phyloP scores from a whole-genome alignment of 2,329 filamentous ascomycete species.

The Aspergillus carbonarius region DNA sequence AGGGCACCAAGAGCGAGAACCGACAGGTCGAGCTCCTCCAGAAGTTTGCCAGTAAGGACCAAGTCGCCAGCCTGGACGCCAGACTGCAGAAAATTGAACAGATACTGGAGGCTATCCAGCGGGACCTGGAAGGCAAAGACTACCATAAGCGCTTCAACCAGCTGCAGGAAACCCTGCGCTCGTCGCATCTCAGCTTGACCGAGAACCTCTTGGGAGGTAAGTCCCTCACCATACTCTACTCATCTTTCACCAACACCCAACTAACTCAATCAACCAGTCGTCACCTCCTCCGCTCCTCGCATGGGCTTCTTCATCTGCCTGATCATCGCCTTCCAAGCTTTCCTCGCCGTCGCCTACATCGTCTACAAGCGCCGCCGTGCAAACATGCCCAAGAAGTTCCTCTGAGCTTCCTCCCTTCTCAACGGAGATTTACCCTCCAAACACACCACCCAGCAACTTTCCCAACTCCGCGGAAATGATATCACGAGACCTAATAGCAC shows the following conservation, averaged over 20 bases:
- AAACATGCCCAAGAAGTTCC: conserved; percentile 84
- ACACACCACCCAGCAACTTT: too few species aligned
- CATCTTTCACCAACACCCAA: neutral
- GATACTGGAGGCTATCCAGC: conserved; percentile 50
- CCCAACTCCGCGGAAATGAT: neutral
- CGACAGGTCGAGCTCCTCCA: conserved; percentile 52
- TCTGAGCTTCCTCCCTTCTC: conserved; percentile 50
- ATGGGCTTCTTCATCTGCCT: conserved; percentile 66
- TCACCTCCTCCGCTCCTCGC: conserved; percentile 54
- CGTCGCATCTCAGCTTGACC: conserved; percentile 54
- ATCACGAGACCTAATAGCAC: neutral
- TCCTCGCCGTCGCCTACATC: conserved; percentile 68
- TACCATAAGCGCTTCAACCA: conserved; percentile 56
- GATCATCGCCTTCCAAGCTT: conserved; percentile 71
- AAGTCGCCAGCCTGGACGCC: conserved; percentile 43
- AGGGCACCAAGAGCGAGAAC: conserved; percentile 54
- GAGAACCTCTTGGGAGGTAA: conserved; percentile 53
- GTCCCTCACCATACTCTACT: conserved; percentile 23
- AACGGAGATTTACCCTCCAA: too few species aligned
- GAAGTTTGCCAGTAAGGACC: conserved; percentile 37
- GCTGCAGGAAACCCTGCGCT: conserved; percentile 54
- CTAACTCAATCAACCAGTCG: conserved; percentile 38
- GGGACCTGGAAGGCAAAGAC: conserved; percentile 57
- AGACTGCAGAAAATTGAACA: conserved; percentile 56
- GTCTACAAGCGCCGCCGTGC: conserved; percentile 77